phyloP scores from a whole-genome alignment of 1,139 yeast species.

The Schwanniomyces etchellsii region DNA sequence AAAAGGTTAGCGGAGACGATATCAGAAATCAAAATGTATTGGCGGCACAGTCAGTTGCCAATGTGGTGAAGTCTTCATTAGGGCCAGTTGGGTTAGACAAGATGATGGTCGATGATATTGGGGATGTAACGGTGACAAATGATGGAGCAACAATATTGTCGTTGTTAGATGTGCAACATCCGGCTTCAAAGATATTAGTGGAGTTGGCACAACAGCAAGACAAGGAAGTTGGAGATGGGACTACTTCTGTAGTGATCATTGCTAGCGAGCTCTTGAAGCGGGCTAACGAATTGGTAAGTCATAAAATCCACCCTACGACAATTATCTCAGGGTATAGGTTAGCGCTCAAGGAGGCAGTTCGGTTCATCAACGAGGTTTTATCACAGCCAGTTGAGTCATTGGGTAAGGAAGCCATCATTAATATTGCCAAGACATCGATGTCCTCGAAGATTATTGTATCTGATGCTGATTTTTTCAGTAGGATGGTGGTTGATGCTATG shows the following conservation, averaged over 20 bases:
- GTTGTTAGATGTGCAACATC: constrained; percentile 93
- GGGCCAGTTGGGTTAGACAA: constrained; percentile 99
- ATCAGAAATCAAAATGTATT: constrained; percentile 92
- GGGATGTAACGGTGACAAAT: constrained; percentile 97
- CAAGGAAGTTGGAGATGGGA: constrained; percentile 98
- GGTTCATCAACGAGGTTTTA: constrained; percentile 81
- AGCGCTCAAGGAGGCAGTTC: constrained; percentile 87
- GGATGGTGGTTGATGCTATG: constrained; percentile 93
- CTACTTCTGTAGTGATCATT: constrained; percentile 92
- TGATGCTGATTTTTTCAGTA: constrained; percentile 84
- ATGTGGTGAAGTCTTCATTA: constrained; percentile 91
- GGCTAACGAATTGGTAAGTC: constrained; percentile 90
- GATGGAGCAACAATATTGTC: constrained; percentile 97
- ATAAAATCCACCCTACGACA: constrained; percentile 95
- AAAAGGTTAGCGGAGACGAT: constrained; percentile 93
- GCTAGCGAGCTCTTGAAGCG: constrained; percentile 89
- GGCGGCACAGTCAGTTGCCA: constrained; percentile 96
- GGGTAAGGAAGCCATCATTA: constrained; percentile 77
- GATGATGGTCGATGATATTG: constrained; percentile 98
- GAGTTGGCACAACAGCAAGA: constrained; percentile 99
- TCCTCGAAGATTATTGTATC: constrained; percentile 95
- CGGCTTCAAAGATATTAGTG: constrained; percentile 95
- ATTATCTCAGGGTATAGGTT: constrained; percentile 94
- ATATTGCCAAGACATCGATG: constrained; percentile 96
- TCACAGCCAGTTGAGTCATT: constrained; percentile 75